Percentiles rank a stretch among this genome's conserved stretches.
Evolutionary conservation across 768 basidiomycete genomes (phyloP).

Genomic region (Solioccasus polychromus): DNA sequence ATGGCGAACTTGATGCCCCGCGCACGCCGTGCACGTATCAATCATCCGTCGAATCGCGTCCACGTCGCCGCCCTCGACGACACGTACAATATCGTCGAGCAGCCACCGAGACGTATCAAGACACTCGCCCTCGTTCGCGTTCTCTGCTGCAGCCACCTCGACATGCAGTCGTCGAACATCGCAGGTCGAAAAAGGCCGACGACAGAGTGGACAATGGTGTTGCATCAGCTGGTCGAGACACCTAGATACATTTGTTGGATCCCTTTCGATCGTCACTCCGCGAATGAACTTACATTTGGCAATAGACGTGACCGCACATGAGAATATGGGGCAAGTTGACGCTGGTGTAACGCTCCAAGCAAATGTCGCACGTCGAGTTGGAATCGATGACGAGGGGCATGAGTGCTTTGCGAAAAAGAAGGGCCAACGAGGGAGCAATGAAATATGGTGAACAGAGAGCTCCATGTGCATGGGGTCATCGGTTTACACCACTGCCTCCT

Average conservation of each 20-base stretch:
- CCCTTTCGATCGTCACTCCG: neutral
- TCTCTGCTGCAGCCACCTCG: constrained; percentile 15
- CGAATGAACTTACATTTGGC: constrained; percentile 41
- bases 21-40: constrained; percentile 47
- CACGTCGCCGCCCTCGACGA: constrained; percentile 57
- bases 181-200: constrained; percentile 45
- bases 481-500: no score
- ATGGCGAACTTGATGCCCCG: constrained; percentile 46
- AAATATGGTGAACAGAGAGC: no score
- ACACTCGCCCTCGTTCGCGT: constrained; percentile 45
- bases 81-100: constrained; percentile 48
- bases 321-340: constrained; percentile 61
- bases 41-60: constrained; percentile 48
- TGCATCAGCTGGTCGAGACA: constrained; percentile 52
- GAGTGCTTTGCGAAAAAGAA: no score
- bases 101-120: no score
- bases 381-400: constrained; percentile 70
- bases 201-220: constrained; percentile 62
- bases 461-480: no score
- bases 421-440: no score
- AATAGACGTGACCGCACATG: constrained; percentile 72
- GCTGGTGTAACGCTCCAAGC: constrained; percentile 61
- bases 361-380: constrained; percentile 73
- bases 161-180: constrained; percentile 57
- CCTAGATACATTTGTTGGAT: constrained; percentile 35